phyloP scores from a whole-genome alignment of 2,329 filamentous ascomycete species.

The Diaporthe longicolla region DNA sequence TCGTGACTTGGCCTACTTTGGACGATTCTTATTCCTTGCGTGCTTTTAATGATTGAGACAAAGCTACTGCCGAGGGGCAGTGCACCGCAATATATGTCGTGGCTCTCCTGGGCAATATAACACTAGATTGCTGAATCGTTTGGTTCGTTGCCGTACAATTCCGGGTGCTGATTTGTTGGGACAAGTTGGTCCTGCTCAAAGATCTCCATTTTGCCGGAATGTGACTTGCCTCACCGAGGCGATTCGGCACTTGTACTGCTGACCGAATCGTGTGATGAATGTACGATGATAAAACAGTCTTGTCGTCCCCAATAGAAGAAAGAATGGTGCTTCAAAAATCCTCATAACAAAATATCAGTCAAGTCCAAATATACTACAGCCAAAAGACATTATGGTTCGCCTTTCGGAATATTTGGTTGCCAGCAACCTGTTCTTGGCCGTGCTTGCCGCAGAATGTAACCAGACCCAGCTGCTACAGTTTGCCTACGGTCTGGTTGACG shows the following conservation, averaged over 20 bases:
- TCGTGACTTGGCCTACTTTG: neutral
- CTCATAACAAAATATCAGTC: neutral
- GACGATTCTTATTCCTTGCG: neutral
- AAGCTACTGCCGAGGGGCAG: neutral
- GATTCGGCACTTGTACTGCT: constrained; percentile 1
- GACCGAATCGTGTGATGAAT: neutral
- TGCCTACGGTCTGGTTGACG: constrained; percentile 29
- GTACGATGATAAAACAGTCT: neutral
- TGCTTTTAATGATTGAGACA: neutral
- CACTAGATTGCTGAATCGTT: neutral
- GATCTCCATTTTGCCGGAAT: constrained; percentile 30
- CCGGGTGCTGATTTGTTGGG: constrained; percentile 8
- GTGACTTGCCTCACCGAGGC: neutral
- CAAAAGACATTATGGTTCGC: constrained; percentile 6
- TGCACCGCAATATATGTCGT: neutral
- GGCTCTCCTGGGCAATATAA: neutral
- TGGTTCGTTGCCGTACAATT: neutral
- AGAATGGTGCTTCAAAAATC: neutral
- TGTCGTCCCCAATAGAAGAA: neutral
- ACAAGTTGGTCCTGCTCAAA: neutral
- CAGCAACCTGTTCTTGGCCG: neutral
- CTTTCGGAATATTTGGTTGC: neutral
- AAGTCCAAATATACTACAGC: neutral
- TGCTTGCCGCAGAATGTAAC: constrained; percentile 12
- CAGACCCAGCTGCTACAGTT: constrained; percentile 25